Conservation (phyloP, 352 stramenopile species). For the Sclerospora graminicola region DNA sequence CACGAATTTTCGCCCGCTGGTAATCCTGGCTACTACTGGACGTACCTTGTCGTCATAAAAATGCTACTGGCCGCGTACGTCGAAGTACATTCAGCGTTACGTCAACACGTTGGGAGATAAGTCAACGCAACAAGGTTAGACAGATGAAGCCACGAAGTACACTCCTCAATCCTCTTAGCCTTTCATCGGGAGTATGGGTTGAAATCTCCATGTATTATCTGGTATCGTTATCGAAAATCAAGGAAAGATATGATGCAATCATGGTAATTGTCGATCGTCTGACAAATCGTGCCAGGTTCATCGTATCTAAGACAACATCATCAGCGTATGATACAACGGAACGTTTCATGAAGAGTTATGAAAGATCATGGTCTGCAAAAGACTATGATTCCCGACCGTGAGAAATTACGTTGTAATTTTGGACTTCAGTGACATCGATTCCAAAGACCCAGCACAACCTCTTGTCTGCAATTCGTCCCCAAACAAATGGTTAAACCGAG, state of each 20-base stretch:
- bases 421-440: too few species aligned
- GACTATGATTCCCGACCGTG: too few species aligned
- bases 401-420: too few species aligned
- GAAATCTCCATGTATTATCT: conserved; percentile 12
- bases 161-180: not conserved
- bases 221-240: not conserved
- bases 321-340: conserved; percentile 1
- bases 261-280: conserved; percentile 7
- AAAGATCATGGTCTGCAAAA: too few species aligned
- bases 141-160: conserved; percentile 5
- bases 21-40: conserved; percentile 4
- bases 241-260: not conserved
- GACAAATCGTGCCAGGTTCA: conserved; percentile 1
- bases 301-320: conserved; percentile 1
- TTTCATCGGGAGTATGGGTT: conserved; percentile 1
- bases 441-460: too few species aligned
- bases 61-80: conserved; percentile 2
- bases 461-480: too few species aligned
- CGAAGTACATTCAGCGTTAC: conserved; percentile 14
- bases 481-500: too few species aligned
- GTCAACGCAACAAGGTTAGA: conserved; percentile 5
- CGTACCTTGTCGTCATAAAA: conserved; percentile 1
- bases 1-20: conserved; percentile 1
- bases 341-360: too few species aligned
- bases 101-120: conserved; percentile 5